These are phyloP conservation scores for Pseudofabraea citricarpa DNA, from an alignment of 2,329 filamentous ascomycete genomes.

Conservation along the genomic window DNA sequence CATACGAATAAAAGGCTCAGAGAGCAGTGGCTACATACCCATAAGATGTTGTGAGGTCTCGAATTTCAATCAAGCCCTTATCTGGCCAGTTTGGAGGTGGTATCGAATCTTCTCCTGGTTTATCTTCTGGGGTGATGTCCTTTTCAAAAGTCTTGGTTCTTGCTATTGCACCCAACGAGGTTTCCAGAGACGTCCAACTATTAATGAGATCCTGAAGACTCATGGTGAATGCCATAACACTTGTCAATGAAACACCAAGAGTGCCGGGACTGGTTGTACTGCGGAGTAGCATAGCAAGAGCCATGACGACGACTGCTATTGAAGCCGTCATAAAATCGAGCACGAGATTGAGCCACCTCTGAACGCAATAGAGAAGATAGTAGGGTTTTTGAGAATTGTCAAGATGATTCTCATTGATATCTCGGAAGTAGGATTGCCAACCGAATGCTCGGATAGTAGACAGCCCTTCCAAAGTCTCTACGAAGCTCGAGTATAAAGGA, in stretches of 20 bases:
- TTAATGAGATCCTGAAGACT: slow-evolving; percentile 10
- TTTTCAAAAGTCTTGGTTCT: slow-evolving; percentile 47
- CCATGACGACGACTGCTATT: slow-evolving; percentile 18
- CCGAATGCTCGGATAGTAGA: slow-evolving; percentile 52
- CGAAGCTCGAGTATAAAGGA: slow-evolving; percentile 41
- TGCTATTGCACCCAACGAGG: slow-evolving; percentile 50
- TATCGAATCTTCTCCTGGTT: slow-evolving; percentile 3
- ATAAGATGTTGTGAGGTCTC: no score
- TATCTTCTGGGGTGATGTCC: slow-evolving; percentile 35
- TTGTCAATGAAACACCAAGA: slow-evolving; percentile 15
- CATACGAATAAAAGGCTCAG: no score
- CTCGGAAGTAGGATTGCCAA: slow-evolving; percentile 40
- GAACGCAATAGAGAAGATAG: slow-evolving; percentile 52
- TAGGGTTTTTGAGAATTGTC: slow-evolving; percentile 51
- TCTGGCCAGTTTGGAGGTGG: slow-evolving; percentile 15
- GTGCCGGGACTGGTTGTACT: slow-evolving; percentile 10
- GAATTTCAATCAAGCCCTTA: no score
- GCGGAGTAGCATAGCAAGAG: slow-evolving; percentile 11
- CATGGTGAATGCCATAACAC: slow-evolving; percentile 14
- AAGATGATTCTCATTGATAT: slow-evolving; percentile 40
- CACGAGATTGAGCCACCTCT: slow-evolving; percentile 50
- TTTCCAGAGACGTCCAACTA: slow-evolving; percentile 54
- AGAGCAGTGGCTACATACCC: no score
- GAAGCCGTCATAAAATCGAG: slow-evolving; percentile 40
- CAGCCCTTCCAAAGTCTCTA: slow-evolving; percentile 40